Evolutionary conservation across 306 rosid genomes (phyloP).

Genomic region (Cucurbita moschata): DNA sequence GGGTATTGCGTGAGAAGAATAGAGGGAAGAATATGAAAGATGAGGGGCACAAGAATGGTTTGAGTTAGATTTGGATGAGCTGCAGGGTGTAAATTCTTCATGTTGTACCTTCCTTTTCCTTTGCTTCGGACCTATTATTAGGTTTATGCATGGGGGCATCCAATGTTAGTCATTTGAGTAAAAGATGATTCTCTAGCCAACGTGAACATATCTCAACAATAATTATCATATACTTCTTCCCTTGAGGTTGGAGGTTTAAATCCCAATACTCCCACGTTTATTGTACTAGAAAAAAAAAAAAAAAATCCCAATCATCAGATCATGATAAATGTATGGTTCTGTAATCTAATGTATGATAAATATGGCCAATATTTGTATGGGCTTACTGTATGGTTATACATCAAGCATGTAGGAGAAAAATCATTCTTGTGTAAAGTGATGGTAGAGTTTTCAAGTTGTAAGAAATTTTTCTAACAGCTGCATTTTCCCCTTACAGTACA

Average conservation of each 20-base stretch:
- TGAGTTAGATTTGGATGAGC: background rate
- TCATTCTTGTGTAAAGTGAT: background rate
- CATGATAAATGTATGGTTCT: background rate
- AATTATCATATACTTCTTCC: too few relatives aligned
- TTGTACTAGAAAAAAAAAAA: background rate
- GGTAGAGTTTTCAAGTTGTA: background rate
- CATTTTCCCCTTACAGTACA: conserved; percentile 27
- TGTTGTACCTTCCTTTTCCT: background rate
- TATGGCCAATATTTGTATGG: background rate
- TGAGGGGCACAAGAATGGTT: background rate
- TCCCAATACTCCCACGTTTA: too few relatives aligned
- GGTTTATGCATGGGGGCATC: background rate
- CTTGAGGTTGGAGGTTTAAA: too few relatives aligned
- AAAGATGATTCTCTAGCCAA: background rate
- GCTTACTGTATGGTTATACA: background rate
- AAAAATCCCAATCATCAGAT: background rate
- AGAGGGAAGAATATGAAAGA: background rate
- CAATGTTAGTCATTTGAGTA: background rate
- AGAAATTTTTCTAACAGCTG: conserved; percentile 6
- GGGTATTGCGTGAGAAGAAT: background rate
- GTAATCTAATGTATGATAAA: background rate
- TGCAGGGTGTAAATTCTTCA: background rate
- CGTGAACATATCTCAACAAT: too few relatives aligned
- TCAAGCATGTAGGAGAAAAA: background rate
- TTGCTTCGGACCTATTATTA: background rate